Base-by-base conservation (phyloP, 202 grass and related monocot genomes). In the Eragrostis tef region DNA sequence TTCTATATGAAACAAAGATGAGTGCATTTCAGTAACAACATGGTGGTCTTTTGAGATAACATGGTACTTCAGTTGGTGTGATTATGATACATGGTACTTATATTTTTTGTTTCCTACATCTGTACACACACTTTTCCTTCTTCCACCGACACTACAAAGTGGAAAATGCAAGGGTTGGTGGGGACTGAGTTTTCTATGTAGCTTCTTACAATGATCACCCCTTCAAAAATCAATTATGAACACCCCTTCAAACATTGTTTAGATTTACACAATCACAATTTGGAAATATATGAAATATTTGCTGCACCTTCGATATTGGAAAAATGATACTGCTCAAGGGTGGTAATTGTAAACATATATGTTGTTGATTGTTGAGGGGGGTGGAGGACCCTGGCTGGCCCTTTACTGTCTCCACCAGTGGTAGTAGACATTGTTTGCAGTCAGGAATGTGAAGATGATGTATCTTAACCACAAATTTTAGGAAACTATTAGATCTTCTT, bases 1-100 rank as follows among this genome's bases (percentile, higher is more conserved):
- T 50, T 65, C 59, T 62, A 7, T 65, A 49, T 53, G 36, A 15
- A 79, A 79, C 12, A 79, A 53, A 22, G 12, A 31, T 22, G 51
- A 0, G 17, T 78, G 10, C 9, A 14, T 34, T 64, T 64, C 3
- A 65, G 48, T 9, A 50, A 50, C 11, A 3, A 47, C 4, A 20
- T 56, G 31, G 9, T 56, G 5, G 50, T 12, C 3, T 41, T 74
- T 74, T 54, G 10, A 39, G 27, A 21, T 73, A 29, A 29, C 16
- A 34, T 52, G 16, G 41, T n/a, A 36, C 71, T 74, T 22, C 19
- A 4, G 54, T 65, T 36, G 9, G 11, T 51, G 11, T 78, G 11
- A 39, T 64, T 50, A 14, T n/a, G 2, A 4, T 22, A 39, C 5
- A 50, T 34, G 22, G 17, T 24, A 43, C 39, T 45, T 27, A 4